Conservation (phyloP, 1,284 basidiomycete genomes). For the Singerocomus inundabilis region DNA sequence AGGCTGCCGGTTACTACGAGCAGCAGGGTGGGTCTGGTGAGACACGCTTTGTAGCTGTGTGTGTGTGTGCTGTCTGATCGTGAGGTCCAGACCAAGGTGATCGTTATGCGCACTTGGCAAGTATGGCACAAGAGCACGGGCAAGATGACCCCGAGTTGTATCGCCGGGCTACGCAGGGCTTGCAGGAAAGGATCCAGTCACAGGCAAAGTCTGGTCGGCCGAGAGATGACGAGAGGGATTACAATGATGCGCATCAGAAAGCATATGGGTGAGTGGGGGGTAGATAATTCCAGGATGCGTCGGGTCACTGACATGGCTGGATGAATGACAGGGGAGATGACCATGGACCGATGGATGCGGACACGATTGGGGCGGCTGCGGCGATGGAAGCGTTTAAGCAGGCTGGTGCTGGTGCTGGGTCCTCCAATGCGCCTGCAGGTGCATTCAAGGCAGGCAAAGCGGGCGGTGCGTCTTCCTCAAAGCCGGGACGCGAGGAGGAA, state of each 20-base stretch:
- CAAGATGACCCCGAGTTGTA: slow-evolving; percentile 23
- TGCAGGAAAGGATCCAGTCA: slow-evolving; percentile 23
- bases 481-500: slow-evolving; percentile 7
- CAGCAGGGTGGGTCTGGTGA: slow-evolving; percentile 12
- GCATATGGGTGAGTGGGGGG: slow-evolving; percentile 31
- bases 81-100: slow-evolving; percentile 18
- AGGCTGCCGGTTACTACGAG: slow-evolving; percentile 25
- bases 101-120: slow-evolving; percentile 19
- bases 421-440: slow-evolving; percentile 19
- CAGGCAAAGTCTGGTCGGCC: slow-evolving; percentile 7
- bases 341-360: slow-evolving; percentile 29
- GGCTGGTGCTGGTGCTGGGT: slow-evolving; percentile 10
- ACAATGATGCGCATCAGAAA: slow-evolving; percentile 28
- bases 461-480: slow-evolving; percentile 3
- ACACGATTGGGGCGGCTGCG: slow-evolving; percentile 30
- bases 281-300: neutral
- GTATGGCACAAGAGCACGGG: slow-evolving; percentile 20
- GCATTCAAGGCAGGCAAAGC: slow-evolving; percentile 13
- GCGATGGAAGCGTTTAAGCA: slow-evolving; percentile 35
- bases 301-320: neutral
- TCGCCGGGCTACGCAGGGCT: slow-evolving; percentile 22
- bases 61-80: slow-evolving; percentile 5
- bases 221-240: slow-evolving; percentile 9
- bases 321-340: slow-evolving; percentile 18
- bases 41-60: neutral